These are phyloP conservation scores for Plasmopara viticola DNA, from an alignment of 352 stramenopile genomes.

Conservation along the genomic window DNA sequence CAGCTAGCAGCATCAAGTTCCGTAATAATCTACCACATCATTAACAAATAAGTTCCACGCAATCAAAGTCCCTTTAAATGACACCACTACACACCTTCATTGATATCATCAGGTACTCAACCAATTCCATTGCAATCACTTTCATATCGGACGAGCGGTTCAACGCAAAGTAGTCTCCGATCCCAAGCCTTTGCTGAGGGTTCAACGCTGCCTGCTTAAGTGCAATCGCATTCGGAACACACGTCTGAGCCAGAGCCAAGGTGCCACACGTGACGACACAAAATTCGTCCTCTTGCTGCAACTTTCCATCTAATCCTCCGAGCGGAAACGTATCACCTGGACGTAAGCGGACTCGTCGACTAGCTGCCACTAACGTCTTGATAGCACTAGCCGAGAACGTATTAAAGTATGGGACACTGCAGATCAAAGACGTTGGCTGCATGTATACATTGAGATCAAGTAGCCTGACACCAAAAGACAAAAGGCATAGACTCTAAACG, in stretches of 20 bases:
- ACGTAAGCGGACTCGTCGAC: conserved; percentile 34
- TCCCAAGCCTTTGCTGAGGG: conserved; percentile 51
- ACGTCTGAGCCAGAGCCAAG: conserved; percentile 29
- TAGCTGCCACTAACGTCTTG: conserved; percentile 39
- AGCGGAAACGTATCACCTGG: conserved; percentile 47
- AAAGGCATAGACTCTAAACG: background rate
- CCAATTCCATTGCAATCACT: conserved; percentile 59
- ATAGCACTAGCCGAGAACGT: conserved; percentile 51
- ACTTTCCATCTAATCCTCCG: conserved; percentile 3
- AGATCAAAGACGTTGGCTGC: conserved; percentile 62
- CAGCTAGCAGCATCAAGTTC: conserved; percentile 25
- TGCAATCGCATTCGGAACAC: conserved; percentile 33
- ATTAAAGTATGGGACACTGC: conserved; percentile 75
- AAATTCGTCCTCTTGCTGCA: conserved; percentile 34
- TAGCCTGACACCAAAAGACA: background rate
- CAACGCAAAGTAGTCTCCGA: conserved; percentile 61
- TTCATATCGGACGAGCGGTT: conserved; percentile 40
- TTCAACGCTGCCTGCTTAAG: conserved; percentile 47
- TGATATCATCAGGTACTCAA: conserved; percentile 52
- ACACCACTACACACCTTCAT: conserved; percentile 28
- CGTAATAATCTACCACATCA: conserved; percentile 21
- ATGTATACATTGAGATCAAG: background rate
- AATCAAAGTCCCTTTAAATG: background rate
- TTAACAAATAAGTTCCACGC: background rate
- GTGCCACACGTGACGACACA: conserved; percentile 62